phyloP scores from a whole-genome alignment of 2,329 filamentous ascomycete species.

The Penicillium sumatraense region DNA sequence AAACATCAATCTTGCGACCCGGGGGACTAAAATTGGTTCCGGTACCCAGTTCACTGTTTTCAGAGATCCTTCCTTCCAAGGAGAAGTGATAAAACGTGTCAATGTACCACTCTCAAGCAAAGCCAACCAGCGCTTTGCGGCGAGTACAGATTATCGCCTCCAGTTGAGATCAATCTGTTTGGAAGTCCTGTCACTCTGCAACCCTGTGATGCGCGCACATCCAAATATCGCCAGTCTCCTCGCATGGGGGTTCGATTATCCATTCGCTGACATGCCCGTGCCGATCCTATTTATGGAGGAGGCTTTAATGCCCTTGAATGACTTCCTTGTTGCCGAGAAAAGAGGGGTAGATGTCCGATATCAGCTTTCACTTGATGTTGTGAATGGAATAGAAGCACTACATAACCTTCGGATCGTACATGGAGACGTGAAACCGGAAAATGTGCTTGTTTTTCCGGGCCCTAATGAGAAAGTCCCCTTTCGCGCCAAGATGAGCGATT shows the following conservation, averaged over 20 bases:
- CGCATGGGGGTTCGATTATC: slow-evolving; percentile 36
- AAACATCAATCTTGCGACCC: slow-evolving; percentile 23
- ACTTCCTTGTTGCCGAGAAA: slow-evolving; percentile 23
- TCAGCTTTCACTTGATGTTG: slow-evolving; percentile 29
- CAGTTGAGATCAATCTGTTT: slow-evolving; percentile 30
- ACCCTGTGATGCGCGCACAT: slow-evolving; percentile 30
- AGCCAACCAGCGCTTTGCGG: slow-evolving; percentile 23
- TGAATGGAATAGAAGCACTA: slow-evolving; percentile 29
- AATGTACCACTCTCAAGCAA: slow-evolving; percentile 30
- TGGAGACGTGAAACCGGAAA: slow-evolving; percentile 36
- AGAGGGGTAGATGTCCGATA: slow-evolving; percentile 24
- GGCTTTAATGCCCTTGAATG: slow-evolving; percentile 30
- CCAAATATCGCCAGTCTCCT: slow-evolving; percentile 31
- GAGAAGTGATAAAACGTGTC: slow-evolving; percentile 33
- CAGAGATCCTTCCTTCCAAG: slow-evolving; percentile 27
- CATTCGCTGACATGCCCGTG: slow-evolving; percentile 29
- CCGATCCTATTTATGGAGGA: slow-evolving; percentile 34
- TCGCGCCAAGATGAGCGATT: slow-evolving; percentile 34
- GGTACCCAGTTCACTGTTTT: slow-evolving; percentile 35
- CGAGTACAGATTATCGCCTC: slow-evolving; percentile 28
- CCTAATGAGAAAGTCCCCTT: slow-evolving; percentile 26
- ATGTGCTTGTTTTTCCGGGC: slow-evolving; percentile 32
- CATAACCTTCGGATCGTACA: slow-evolving; percentile 32
- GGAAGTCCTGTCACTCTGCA: slow-evolving; percentile 32
- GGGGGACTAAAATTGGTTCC: slow-evolving; percentile 30